These are phyloP conservation scores for Verbascum thapsus DNA, from an alignment of 257 asterid species.

Conservation along the genomic window DNA sequence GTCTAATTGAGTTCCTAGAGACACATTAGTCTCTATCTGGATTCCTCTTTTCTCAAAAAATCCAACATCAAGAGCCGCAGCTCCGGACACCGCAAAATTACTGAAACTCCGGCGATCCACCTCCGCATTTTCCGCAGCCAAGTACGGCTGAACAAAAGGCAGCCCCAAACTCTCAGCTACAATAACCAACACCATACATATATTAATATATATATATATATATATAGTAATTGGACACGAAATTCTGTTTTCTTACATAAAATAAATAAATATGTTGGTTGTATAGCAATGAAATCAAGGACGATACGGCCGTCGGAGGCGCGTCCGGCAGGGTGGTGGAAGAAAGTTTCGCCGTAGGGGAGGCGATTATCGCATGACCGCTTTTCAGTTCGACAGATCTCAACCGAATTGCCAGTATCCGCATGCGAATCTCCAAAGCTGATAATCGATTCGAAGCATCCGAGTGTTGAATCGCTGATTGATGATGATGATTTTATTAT, in stretches of 20 bases:
- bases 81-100: conserved; percentile 3
- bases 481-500: neutral
- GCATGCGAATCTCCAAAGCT: conserved; percentile 36
- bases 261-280: no score
- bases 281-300: conserved; percentile 30
- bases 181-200: neutral
- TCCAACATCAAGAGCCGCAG: conserved; percentile 32
- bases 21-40: conserved; percentile 7
- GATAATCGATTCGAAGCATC: conserved; percentile 28
- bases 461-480: neutral
- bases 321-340: conserved; percentile 29
- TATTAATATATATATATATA: neutral
- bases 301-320: conserved; percentile 31
- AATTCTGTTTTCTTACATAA: no score
- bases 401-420: conserved; percentile 30
- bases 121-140: conserved; percentile 36
- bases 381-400: neutral
- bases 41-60: conserved; percentile 34
- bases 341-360: conserved; percentile 33
- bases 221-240: no score
- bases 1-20: conserved; percentile 31
- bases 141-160: conserved; percentile 41
- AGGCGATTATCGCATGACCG: neutral
- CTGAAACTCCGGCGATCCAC: conserved; percentile 30
- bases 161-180: conserved; percentile 50